Evolutionary conservation across 1,139 yeast genomes (phyloP), one percentile per base, ranked within the genome.

Genomic region (Lodderomyces margitis): DNA sequence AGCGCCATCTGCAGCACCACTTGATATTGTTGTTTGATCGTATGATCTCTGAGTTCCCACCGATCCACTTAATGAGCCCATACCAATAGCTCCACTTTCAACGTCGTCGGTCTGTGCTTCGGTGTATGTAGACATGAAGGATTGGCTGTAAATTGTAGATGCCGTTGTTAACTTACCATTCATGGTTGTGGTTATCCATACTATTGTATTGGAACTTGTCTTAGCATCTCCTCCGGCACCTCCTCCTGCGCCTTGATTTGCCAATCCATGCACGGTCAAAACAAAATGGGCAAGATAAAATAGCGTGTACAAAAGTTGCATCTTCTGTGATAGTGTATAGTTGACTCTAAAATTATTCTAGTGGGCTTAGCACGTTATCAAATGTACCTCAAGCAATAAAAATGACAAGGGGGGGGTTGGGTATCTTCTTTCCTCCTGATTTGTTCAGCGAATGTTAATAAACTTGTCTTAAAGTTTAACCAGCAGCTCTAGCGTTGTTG

Each of bases 11-110:
- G 35, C 27, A 16, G 38, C 43, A 20, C 21, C 35, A n/a, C 33
- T 36, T 5, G 44, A 38, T 8, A 41, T 36, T 1, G 74, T 67
- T 11, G 64, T 57, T 40, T 57, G 57, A 2, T 48, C 48, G 46
- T 72, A 72, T 2, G 64, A 48, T 45, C 70, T 62, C 20, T 64
- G 44, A 0, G 52, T 60, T 4, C 76, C 77, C 9, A 67, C 64
- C 2, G 57, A 41, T 1, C 70, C 71, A 19, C 61, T 52, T 11
- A 61, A 44, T 4, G 64, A 50, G 2, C 75, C 77, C 44, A 72
- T 48, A 0, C 77, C 78, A 21, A 70, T 52, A 2, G 50, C 46
- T 1, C 76, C 78, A 14, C 47, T 42, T 23, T 43, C 21, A 11
- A 47, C 51, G 20, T 41, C 50, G 12, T 49, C 56, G 2, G 57